Base-by-base conservation (phyloP, 495 filamentous ascomycete species). In the Penicillium turbatum region DNA sequence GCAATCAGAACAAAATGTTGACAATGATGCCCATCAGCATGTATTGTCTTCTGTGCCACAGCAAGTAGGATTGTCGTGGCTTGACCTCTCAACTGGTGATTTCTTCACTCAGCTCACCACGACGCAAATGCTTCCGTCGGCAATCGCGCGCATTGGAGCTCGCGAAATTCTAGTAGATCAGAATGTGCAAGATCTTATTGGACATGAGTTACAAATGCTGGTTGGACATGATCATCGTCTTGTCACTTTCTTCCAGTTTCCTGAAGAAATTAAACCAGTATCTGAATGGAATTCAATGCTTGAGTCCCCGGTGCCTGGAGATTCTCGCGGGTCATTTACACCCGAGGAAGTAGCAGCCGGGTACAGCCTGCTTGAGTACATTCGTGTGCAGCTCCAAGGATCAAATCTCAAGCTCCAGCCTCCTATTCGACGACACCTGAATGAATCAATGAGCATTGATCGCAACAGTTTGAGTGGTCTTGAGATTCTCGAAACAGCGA, bases 31-130 rank as follows among this genome's bases (percentile, higher is more conserved):
- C 12, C 53, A 66, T 31, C 64, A 71, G 27, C 72, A 75, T 55
- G 39, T 75, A 19, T 47, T 75, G 54, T 62, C 70, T 13, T 70
- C 73, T 27, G 52, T 71, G 9, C 68, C 72, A 34, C 70, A 71
- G 46, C 68, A 61, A 56, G 77, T 95, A 54, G 95, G 95, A 9
- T 71, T 99, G 35, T 88, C 95, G 21, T 99, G 93, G 93, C 69
- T 96, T 32, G 93, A 99, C 69, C 72, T 97, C 8, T 96, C 92
- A 27, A 99, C 93, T 5, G 95, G 93, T 2, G 85, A 88, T 61
- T 97, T 97, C 67, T 93, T 83, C 61, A 95, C 89, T 3, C 89
- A 97, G 65, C 73, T 76, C n/a, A 89, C 89, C 6, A 84, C 85
- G 3, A 63, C 89, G 9, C 76, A 81, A 27, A 83, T 85, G 58